Evolutionary conservation across 148 eudicot genomes (phyloP).

Genomic region (Arbutus unedo): DNA sequence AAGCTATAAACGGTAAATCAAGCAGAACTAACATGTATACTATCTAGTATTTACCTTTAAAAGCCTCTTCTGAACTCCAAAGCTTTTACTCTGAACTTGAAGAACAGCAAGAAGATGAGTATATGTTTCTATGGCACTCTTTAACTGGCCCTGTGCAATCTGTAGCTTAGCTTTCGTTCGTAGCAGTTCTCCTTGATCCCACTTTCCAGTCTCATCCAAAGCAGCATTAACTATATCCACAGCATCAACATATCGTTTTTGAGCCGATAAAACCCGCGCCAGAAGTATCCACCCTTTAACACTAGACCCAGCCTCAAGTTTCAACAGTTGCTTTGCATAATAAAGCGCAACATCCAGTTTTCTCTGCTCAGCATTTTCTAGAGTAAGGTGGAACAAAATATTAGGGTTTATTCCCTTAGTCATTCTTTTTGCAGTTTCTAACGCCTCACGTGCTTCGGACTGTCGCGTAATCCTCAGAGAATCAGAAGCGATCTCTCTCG

Average conservation of each 20-base stretch:
- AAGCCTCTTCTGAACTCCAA: conserved; percentile 41
- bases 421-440: conserved; percentile 49
- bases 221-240: conserved; percentile 68
- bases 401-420: conserved; percentile 34
- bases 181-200: conserved; percentile 80
- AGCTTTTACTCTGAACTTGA: conserved; percentile 67
- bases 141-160: conserved; percentile 58
- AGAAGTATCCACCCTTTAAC: conserved; percentile 74
- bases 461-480: conserved; percentile 47
- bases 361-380: conserved; percentile 90
- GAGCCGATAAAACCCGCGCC: conserved; percentile 77
- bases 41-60: conserved; percentile 38
- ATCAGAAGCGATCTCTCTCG: conserved; percentile 44
- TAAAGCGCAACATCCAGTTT: conserved; percentile 77
- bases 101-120: conserved; percentile 76
- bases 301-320: conserved; percentile 61
- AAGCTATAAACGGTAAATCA: background rate
- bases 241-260: conserved; percentile 61
- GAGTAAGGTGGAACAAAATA: conserved; percentile 53
- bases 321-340: conserved; percentile 59
- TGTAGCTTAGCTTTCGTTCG: conserved; percentile 80
- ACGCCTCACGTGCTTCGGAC: conserved; percentile 52
- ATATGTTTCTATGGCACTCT: conserved; percentile 64
- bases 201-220: conserved; percentile 78
- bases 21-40: conserved; percentile 2